Evolutionary conservation across 2,329 filamentous ascomycete genomes (phyloP).

Genomic region (Ceratocystis huliohia): DNA sequence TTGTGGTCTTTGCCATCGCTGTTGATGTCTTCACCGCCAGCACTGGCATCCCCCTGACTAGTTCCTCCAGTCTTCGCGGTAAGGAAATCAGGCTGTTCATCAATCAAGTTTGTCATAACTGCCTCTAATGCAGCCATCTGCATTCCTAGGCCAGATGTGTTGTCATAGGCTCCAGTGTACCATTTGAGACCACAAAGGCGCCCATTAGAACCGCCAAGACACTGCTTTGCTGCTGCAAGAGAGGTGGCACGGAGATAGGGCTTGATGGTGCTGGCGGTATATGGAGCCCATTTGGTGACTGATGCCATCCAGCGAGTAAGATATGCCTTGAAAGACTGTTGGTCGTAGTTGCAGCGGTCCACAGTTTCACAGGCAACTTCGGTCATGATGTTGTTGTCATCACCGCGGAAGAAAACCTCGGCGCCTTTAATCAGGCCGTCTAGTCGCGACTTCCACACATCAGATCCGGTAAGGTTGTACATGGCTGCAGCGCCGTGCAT

Average conservation of each 20-base stretch:
- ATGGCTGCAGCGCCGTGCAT: conserved; percentile 55
- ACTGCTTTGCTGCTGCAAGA: conserved; percentile 43
- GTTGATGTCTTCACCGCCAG: conserved; percentile 36
- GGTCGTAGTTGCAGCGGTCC: conserved; percentile 47
- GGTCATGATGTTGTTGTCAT: conserved; percentile 45
- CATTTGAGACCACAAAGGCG: conserved; percentile 50
- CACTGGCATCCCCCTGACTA: conserved; percentile 36
- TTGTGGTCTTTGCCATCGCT: conserved; percentile 25
- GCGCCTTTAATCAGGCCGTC: conserved; percentile 43
- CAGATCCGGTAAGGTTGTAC: conserved; percentile 47
- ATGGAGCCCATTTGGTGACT: conserved; percentile 51
- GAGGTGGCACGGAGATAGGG: conserved; percentile 44
- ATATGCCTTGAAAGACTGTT: conserved; percentile 53
- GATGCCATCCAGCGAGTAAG: conserved; percentile 48
- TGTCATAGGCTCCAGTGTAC: conserved; percentile 44
- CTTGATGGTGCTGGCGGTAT: conserved; percentile 41
- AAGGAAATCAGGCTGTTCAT: conserved; percentile 32
- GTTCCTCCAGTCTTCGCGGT: conserved; percentile 46
- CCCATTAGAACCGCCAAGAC: conserved; percentile 43
- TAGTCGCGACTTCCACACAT: conserved; percentile 45
- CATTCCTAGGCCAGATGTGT: conserved; percentile 50
- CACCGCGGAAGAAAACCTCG: conserved; percentile 42
- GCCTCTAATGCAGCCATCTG: conserved; percentile 59
- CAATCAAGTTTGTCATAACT: conserved; percentile 48
- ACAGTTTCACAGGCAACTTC: conserved; percentile 54